phyloP scores from a whole-genome alignment of 306 rosid species.

The Urtica urens region DNA sequence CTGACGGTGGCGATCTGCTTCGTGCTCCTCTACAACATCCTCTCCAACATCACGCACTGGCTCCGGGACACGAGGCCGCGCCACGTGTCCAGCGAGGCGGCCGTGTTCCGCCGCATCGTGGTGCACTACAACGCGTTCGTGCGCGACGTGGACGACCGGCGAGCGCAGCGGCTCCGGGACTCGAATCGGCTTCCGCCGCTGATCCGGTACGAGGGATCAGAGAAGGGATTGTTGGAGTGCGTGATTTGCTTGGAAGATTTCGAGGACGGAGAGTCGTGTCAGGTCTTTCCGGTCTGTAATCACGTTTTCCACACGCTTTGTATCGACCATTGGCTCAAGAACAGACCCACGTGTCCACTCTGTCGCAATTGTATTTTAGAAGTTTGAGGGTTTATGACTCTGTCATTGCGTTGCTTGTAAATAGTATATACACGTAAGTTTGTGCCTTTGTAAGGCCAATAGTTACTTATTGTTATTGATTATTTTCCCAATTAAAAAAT shows the following conservation, averaged over 20 bases:
- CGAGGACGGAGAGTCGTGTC: conserved; percentile 29
- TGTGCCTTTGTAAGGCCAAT: neutral
- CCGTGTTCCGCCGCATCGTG: conserved; percentile 3
- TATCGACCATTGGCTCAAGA: conserved; percentile 42
- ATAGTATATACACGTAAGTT: neutral
- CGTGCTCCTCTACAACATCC: conserved; percentile 16
- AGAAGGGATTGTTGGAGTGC: conserved; percentile 16
- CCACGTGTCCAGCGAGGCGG: conserved; percentile 3
- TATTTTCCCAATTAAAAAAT: neutral
- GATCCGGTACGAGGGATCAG: conserved; percentile 32
- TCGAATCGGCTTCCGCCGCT: conserved; percentile 37
- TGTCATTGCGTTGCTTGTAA: neutral
- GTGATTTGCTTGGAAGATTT: conserved; percentile 60
- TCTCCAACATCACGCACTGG: conserved; percentile 18
- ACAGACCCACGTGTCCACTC: conserved; percentile 31
- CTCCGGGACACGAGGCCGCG: conserved; percentile 4
- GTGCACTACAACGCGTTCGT: conserved; percentile 13
- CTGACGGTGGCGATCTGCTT: conserved; percentile 19
- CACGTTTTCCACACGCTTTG: conserved; percentile 56
- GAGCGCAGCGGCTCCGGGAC: conserved; percentile 33
- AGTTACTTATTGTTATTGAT: too few species aligned
- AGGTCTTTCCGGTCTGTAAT: conserved; percentile 37
- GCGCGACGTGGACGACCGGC: conserved; percentile 6
- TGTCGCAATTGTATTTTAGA: conserved; percentile 20
- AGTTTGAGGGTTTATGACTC: too few species aligned